These are phyloP conservation scores for Ceratobasidium sp. DNA, from an alignment of 1,284 basidiomycete species.

Conservation along the genomic window DNA sequence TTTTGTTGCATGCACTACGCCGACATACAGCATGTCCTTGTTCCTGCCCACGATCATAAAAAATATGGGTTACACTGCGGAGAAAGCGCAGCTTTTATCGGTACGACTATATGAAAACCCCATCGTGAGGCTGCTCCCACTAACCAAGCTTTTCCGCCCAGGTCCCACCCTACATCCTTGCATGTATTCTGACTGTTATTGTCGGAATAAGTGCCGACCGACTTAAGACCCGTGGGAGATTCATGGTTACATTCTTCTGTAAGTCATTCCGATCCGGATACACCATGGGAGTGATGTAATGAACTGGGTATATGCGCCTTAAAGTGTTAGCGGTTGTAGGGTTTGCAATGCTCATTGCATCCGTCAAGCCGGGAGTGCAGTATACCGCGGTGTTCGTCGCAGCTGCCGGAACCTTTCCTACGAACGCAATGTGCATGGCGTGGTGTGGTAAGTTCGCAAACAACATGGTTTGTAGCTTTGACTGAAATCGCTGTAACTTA, in stretches of 20 bases:
- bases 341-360: slow-evolving; percentile 52
- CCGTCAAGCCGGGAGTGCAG: slow-evolving; percentile 50
- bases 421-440: slow-evolving; percentile 54
- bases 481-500: not conserved
- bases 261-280: not conserved
- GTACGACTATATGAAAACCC: not conserved
- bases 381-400: slow-evolving; percentile 55
- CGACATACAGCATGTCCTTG: slow-evolving; percentile 57
- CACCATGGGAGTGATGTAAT: not conserved
- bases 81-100: slow-evolving; percentile 51
- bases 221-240: slow-evolving; percentile 22
- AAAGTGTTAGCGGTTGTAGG: slow-evolving; percentile 51
- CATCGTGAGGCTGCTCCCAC: not conserved
- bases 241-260: slow-evolving; percentile 24
- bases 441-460: slow-evolving; percentile 49
- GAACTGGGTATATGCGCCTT: not conserved
- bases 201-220: slow-evolving; percentile 49
- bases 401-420: slow-evolving; percentile 54
- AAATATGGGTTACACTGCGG: slow-evolving; percentile 56
- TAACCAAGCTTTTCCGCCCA: not conserved
- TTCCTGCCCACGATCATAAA: slow-evolving; percentile 67
- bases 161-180: slow-evolving; percentile 29
- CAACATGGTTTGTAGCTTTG: too few species aligned
- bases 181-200: slow-evolving; percentile 52
- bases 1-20: slow-evolving; percentile 55